Conservation (phyloP, 768 basidiomycete species). For the Collybia mongolica region DNA sequence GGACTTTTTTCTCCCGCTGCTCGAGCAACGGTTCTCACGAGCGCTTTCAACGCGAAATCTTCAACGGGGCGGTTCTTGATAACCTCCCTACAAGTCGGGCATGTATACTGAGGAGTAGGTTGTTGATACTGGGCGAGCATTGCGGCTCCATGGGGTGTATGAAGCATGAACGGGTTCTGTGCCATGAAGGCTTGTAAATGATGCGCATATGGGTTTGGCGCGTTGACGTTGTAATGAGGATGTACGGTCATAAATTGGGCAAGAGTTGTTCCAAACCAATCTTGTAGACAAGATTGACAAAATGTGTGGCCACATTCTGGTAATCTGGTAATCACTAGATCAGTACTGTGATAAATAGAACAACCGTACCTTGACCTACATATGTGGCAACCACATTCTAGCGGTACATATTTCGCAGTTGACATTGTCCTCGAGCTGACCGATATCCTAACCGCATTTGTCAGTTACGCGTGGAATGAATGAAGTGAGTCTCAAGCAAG, state of each 20-base stretch:
- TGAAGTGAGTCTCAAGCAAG: neutral
- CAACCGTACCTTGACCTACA: conserved; percentile 37
- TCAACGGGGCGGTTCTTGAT: conserved; percentile 54
- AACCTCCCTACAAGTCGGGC: conserved; percentile 61
- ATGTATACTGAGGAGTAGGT: conserved; percentile 47
- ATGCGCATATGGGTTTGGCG: conserved; percentile 16
- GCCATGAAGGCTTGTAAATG: conserved; percentile 14
- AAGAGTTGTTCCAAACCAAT: conserved; percentile 51
- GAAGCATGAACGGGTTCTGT: conserved; percentile 20
- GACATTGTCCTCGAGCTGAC: conserved; percentile 49
- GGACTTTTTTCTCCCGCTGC: conserved; percentile 50
- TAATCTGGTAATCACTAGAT: conserved; percentile 37
- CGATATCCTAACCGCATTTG: conserved; percentile 31
- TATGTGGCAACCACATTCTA: conserved; percentile 66
- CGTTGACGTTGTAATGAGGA: conserved; percentile 41
- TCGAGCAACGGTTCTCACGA: conserved; percentile 49
- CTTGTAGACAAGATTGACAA: conserved; percentile 59
- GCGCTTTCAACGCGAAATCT: conserved; percentile 57
- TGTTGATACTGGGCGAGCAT: conserved; percentile 24
- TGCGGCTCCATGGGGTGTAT: conserved; percentile 24
- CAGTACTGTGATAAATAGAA: conserved; percentile 1
- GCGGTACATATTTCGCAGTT: conserved; percentile 65
- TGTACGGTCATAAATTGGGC: conserved; percentile 45
- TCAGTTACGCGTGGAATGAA: neutral
- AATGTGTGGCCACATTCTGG: conserved; percentile 70